A percentile compares a stretch with the other conserved stretches of the same genome.
Conservation (phyloP, 2,329 filamentous ascomycete genomes). For the Cephalotrichum gorgonifer region DNA sequence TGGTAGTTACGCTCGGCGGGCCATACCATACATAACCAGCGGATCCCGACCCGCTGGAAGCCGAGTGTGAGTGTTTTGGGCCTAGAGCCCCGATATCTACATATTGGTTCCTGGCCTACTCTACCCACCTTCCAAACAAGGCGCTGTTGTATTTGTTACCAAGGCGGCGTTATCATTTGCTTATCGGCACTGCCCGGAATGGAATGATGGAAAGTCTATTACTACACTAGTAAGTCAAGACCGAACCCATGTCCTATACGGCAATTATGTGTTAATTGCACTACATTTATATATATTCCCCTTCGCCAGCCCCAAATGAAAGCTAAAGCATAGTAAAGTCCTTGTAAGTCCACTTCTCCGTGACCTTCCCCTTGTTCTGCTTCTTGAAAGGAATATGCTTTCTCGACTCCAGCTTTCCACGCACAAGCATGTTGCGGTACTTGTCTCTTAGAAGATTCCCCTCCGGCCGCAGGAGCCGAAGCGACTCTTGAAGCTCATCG, state of each 20-base stretch:
- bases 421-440: slow-evolving; percentile 78
- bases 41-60: not conserved
- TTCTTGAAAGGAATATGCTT: slow-evolving; percentile 70
- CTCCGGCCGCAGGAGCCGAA: slow-evolving; percentile 80
- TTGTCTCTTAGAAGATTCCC: slow-evolving; percentile 91
- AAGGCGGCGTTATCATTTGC: no score
- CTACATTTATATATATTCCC: not conserved
- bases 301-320: not conserved
- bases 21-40: no score
- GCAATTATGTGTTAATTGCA: not conserved
- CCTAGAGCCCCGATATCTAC: not conserved
- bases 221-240: no score
- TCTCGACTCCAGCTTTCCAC: slow-evolving; percentile 80
- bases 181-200: not conserved
- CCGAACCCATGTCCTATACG: no score
- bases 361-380: slow-evolving; percentile 69
- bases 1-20: no score
- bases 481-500: slow-evolving; percentile 72
- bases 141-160: no score
- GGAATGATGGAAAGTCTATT: not conserved
- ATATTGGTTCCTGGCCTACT: no score
- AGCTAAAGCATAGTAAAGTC: slow-evolving; percentile 50
- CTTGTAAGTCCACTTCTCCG: slow-evolving; percentile 97
- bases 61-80: not conserved
- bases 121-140: no score